phyloP scores from a whole-genome alignment of 108 stramenopile species.

The Pseudonitzschia multiseries region DNA sequence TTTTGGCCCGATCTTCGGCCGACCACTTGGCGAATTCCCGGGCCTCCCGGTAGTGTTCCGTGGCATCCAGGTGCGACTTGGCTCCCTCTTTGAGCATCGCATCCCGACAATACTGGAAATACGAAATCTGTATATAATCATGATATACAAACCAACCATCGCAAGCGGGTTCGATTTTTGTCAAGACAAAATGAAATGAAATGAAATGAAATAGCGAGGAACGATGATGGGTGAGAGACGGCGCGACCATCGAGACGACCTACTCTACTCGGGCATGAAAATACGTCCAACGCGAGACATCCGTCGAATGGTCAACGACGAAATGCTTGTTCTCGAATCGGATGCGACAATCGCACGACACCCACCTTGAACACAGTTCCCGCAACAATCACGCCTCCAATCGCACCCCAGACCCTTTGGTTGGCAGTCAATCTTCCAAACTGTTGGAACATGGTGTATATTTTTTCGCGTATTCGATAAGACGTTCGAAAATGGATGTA shows the following conservation, averaged over 20 bases:
- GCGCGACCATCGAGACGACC: not conserved
- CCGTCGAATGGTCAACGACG: no score
- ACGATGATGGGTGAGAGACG: not conserved
- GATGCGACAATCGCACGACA: no score
- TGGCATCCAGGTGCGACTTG: slow-evolving; percentile 50
- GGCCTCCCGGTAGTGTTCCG: slow-evolving; percentile 59
- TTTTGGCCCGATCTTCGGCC: slow-evolving; percentile 53
- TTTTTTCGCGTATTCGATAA: not conserved
- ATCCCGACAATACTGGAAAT: slow-evolving; percentile 63
- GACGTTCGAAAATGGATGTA: no score
- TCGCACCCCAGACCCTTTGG: slow-evolving; percentile 26
- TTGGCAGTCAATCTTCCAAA: slow-evolving; percentile 22
- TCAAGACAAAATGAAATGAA: not conserved
- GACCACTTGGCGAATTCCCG: slow-evolving; percentile 53
- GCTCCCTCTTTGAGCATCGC: slow-evolving; percentile 57
- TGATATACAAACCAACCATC: no score
- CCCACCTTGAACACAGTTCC: slow-evolving; percentile 60
- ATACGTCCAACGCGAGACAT: no score
- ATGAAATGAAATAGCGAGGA: not conserved
- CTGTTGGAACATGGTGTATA: not conserved
- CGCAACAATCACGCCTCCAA: slow-evolving; percentile 42
- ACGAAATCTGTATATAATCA: slow-evolving; percentile 37
- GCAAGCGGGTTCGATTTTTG: no score
- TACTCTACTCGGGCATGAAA: no score
- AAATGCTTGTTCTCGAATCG: no score